These are phyloP conservation scores for Spathaspora arborariae DNA, from an alignment of 805 yeast species.

Conservation along the genomic window DNA sequence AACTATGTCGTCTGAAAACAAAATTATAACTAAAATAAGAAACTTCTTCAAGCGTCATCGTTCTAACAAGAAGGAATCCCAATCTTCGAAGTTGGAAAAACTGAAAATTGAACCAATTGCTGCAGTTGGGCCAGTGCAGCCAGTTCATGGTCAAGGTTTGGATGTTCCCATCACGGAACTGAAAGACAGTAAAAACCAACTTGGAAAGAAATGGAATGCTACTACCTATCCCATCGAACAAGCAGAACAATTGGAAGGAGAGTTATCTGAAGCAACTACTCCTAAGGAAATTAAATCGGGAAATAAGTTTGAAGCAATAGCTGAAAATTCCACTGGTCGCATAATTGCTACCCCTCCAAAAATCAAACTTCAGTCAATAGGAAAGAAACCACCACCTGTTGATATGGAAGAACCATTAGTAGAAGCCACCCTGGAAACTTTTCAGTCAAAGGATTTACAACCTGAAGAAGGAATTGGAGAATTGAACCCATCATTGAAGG, in stretches of 20 bases:
- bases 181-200: not conserved
- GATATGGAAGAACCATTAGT: not conserved
- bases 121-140: not conserved
- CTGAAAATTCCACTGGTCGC: constrained; percentile 20
- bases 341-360: constrained; percentile 28
- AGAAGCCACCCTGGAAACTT: not conserved
- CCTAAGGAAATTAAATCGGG: not conserved
- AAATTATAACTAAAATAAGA: not conserved
- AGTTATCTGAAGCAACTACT: not conserved
- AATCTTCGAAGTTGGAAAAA: not conserved
- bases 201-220: not conserved
- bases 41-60: not conserved
- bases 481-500: not conserved
- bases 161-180: not conserved
- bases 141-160: not conserved
- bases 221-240: not conserved
- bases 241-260: not conserved
- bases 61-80: not conserved
- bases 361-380: not conserved
- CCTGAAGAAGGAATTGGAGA: not conserved
- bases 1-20: not conserved
- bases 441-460: not conserved
- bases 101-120: not conserved
- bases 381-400: constrained; percentile 13
- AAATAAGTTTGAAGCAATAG: not conserved